phyloP scores from a whole-genome alignment of 1,139 yeast genomes.

The Taphrina communis region DNA sequence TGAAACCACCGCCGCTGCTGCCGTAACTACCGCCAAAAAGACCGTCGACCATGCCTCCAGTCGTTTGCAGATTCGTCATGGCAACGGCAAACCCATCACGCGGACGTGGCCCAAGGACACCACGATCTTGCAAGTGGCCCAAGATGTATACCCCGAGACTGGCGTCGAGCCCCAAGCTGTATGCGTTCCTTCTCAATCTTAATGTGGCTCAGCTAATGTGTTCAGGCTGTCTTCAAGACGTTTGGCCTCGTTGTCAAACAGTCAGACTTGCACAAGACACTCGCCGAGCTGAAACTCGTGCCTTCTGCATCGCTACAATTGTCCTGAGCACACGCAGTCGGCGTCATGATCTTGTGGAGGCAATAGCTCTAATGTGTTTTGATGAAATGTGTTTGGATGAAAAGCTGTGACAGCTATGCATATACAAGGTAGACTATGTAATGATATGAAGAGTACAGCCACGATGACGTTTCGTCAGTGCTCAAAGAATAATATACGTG shows the following conservation, averaged over 20 bases:
- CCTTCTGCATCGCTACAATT: slow-evolving; percentile 36
- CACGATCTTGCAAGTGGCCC: slow-evolving; percentile 51
- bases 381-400: neutral
- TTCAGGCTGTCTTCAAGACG: slow-evolving; percentile 32
- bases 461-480: too few relatives aligned
- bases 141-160: slow-evolving; percentile 42
- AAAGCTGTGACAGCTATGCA: slow-evolving; percentile 5
- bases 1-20: slow-evolving; percentile 40
- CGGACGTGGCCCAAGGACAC: slow-evolving; percentile 50
- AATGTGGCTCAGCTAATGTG: too few relatives aligned
- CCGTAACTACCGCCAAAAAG: slow-evolving; percentile 42
- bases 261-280: slow-evolving; percentile 19
- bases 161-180: slow-evolving; percentile 47
- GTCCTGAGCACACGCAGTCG: neutral
- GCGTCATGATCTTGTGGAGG: neutral
- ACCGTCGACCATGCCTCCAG: slow-evolving; percentile 49
- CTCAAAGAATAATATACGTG: slow-evolving; percentile 1
- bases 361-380: neutral
- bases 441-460: neutral
- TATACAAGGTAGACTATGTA: slow-evolving; percentile 12
- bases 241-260: slow-evolving; percentile 28
- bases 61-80: slow-evolving; percentile 50
- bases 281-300: slow-evolving; percentile 28
- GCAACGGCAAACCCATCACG: slow-evolving; percentile 48
- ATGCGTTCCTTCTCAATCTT: neutral